Conservation (phyloP, 257 asterid species). For the Nicotiana obtusifolia region DNA sequence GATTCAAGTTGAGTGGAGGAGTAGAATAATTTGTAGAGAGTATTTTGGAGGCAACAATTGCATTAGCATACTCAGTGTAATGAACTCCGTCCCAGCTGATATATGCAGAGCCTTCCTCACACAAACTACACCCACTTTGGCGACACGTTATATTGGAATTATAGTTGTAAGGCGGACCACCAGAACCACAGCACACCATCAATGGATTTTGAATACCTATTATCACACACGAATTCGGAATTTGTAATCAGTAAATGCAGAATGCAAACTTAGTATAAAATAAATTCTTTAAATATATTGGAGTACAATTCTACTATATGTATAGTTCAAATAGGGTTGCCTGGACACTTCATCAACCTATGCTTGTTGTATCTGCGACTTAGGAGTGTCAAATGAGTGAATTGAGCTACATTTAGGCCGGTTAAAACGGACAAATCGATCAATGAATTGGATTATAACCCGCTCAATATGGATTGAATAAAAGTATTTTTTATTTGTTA, state of each 20-base stretch:
- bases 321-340: background rate
- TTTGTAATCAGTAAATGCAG: background rate
- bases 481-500: background rate
- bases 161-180: slow-evolving; percentile 39
- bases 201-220: slow-evolving; percentile 23
- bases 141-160: slow-evolving; percentile 23
- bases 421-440: background rate
- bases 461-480: background rate
- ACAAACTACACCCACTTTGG: slow-evolving; percentile 19
- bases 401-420: background rate
- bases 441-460: background rate
- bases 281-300: background rate
- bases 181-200: slow-evolving; percentile 36
- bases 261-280: background rate
- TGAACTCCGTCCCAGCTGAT: slow-evolving; percentile 49
- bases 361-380: too few relatives aligned
- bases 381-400: too few relatives aligned
- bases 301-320: background rate
- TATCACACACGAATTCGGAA: background rate
- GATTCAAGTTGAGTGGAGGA: slow-evolving; percentile 18
- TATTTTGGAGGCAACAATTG: slow-evolving; percentile 26
- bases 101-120: slow-evolving; percentile 15
- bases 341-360: background rate
- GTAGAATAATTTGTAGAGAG: slow-evolving; percentile 26
- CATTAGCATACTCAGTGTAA: slow-evolving; percentile 35